These are phyloP conservation scores for Adansonia gregorii DNA, from an alignment of 441 rosid species.

Conservation along the genomic window DNA sequence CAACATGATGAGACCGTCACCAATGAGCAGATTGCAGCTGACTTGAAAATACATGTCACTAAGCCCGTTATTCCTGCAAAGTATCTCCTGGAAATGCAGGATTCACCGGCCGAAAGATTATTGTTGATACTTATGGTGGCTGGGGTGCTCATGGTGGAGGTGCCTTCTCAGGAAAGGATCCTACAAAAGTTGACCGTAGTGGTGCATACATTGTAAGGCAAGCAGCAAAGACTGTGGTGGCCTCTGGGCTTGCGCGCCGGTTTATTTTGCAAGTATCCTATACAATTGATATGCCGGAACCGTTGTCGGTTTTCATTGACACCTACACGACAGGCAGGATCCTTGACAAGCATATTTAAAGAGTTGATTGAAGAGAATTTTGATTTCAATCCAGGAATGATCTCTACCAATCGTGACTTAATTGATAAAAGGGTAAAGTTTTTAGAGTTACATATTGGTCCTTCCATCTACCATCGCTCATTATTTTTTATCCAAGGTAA, in stretches of 20 bases:
- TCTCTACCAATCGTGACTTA: constrained; percentile 73
- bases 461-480: too few species aligned
- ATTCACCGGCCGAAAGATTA: constrained; percentile 78
- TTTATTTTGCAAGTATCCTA: constrained; percentile 77
- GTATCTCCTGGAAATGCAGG: constrained; percentile 88
- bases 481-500: too few species aligned
- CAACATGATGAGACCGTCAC: constrained; percentile 82
- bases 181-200: constrained; percentile 74
- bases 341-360: constrained; percentile 70
- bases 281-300: constrained; percentile 82
- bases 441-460: too few species aligned
- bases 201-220: constrained; percentile 81
- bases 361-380: constrained; percentile 64
- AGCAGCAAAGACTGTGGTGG: constrained; percentile 82
- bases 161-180: constrained; percentile 61
- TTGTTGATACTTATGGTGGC: constrained; percentile 66
- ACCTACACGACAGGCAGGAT: constrained; percentile 74
- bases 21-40: constrained; percentile 69
- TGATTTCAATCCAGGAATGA: constrained; percentile 90
- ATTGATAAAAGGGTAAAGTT: not conserved
- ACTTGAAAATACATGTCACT: constrained; percentile 74
- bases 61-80: constrained; percentile 70
- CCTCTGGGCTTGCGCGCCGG: constrained; percentile 75
- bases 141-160: constrained; percentile 64
- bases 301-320: constrained; percentile 76